Evolutionary conservation across 2,329 filamentous ascomycete species (phyloP).

Genomic region (Fusarium pseudograminearum): DNA sequence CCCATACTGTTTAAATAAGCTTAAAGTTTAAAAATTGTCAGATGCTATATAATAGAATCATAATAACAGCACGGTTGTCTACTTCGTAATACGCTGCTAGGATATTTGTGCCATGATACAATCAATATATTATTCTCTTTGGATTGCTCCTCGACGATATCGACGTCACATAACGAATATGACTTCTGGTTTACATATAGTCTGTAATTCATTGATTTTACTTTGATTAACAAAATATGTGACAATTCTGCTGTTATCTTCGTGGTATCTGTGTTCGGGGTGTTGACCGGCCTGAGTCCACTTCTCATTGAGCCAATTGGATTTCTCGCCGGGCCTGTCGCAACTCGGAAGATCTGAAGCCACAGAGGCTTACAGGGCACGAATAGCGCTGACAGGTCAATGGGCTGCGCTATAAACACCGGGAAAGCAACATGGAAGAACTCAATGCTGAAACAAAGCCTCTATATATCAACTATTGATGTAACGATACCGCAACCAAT

Average conservation of each 20-base stretch:
- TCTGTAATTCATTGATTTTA: not conserved
- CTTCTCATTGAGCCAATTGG: not conserved
- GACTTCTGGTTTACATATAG: fast-evolving
- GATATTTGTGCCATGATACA: no score
- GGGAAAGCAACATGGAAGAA: no score
- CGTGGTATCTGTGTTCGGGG: not conserved
- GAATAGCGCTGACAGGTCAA: not conserved
- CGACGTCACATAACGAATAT: not conserved
- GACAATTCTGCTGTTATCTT: not conserved
- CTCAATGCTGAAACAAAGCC: not conserved
- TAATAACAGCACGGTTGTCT: no score
- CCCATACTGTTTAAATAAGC: no score
- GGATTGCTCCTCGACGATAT: no score
- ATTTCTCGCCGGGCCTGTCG: not conserved
- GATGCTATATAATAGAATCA: no score
- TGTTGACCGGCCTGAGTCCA: not conserved
- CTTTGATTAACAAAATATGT: not conserved
- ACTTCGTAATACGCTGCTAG: no score
- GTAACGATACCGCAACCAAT: no score
- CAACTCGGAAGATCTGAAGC: no score
- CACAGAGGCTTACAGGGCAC: not conserved
- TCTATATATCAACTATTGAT: not conserved
- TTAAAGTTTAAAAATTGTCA: no score
- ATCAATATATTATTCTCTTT: no score
- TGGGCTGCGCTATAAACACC: not conserved